Base-by-base conservation (phyloP, 306 rosid species). In the Betula pendula region DNA sequence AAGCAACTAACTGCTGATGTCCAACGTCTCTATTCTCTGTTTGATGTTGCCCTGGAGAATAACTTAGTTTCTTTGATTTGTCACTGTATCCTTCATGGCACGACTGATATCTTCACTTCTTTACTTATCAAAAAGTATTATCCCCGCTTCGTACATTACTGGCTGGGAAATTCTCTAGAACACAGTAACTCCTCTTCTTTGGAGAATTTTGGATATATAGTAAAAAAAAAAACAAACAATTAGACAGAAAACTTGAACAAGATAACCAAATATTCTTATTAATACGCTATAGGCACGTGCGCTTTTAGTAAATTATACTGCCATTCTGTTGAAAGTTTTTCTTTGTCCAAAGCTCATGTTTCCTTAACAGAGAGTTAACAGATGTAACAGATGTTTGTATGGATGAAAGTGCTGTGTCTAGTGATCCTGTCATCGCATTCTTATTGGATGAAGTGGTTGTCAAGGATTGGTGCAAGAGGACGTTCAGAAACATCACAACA, bases 381-480 rank as follows among this genome's bases (percentile, higher is more conserved):
- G 99, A 96, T 80, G 93, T 96, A 77, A 96, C 97, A 75, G 99
- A 96, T 85, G 94, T 96, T 71, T 96, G 99, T 79, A 89, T 96
- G 97, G 97, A 96, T 84, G 99, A 96, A 84, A 85, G 89, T 86
- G 99, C 99, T 53, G 98, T 93, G 59, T 96, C 99, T 76, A 96
- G 98, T 65, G 98, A 96, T 84, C 99, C 99, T 60, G 93, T 91
- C 81, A 80, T 93, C 78, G 99, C 99, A 42, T 96, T 96, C 85
- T 86, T 96, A 88, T 91, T 96, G 97, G 99, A 96, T 86, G 99
- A 96, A 89, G 97, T 91, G 79, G 99, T 93, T 13, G 98, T 96
- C 73, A 96, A 96, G 91, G 99, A 96, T 80, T 96, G 99, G 99
- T 96, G 99, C 87, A 91, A 88, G 87, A 85, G 89, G 80, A 86